A percentile compares a stretch with the other conserved stretches of the same genome.
These are phyloP conservation scores for Saccharum hybrid DNA, from an alignment of 202 grass and related monocot species.

Conservation along the genomic window DNA sequence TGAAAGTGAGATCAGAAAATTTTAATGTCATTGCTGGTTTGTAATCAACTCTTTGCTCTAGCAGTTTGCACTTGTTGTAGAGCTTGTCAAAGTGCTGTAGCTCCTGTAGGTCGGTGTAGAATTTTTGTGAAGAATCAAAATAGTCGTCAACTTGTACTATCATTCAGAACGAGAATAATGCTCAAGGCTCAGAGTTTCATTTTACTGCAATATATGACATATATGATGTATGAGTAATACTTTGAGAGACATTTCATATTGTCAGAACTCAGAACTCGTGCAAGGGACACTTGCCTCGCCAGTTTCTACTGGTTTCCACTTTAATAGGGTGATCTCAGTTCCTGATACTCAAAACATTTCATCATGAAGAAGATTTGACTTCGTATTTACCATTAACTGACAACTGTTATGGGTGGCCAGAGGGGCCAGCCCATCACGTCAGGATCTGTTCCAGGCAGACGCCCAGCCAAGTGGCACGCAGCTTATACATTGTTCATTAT, in stretches of 20 bases:
- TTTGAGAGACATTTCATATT: slow-evolving; percentile 8
- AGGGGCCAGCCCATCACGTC: background rate
- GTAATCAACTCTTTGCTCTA: slow-evolving; percentile 30
- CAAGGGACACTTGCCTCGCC: background rate
- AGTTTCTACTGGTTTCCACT: background rate
- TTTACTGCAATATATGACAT: background rate
- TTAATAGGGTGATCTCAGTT: background rate
- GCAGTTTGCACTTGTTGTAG: background rate
- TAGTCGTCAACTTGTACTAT: background rate
- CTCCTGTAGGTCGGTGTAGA: background rate
- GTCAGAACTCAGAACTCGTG: background rate
- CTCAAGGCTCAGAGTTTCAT: background rate
- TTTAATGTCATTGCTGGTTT: slow-evolving; percentile 5
- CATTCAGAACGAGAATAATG: slow-evolving; percentile 23
- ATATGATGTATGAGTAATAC: slow-evolving; percentile 8
- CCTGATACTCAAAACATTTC: background rate
- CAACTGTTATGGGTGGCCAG: background rate
- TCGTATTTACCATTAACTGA: background rate
- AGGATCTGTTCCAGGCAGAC: background rate
- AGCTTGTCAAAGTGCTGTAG: background rate
- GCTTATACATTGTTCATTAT: background rate
- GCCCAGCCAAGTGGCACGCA: background rate
- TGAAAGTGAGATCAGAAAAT: slow-evolving; percentile 4
- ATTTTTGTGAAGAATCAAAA: background rate
- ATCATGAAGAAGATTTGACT: background rate